Conservation (phyloP, 495 filamentous ascomycete genomes). For the Daldinia childiae region DNA sequence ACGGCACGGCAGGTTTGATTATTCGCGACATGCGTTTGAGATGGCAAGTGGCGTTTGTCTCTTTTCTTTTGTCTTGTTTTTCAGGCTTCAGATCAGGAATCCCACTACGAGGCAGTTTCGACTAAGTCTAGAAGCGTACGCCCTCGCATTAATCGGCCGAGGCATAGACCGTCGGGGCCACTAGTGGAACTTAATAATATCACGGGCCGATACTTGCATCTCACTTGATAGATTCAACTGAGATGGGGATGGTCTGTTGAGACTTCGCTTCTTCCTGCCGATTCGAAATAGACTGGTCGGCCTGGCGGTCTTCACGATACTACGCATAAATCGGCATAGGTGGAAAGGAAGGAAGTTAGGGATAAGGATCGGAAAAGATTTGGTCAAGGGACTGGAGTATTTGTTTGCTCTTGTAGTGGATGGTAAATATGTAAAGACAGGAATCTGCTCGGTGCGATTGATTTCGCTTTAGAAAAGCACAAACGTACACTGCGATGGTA, state of each 20-base stretch:
- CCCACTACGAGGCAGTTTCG: constrained; percentile 20
- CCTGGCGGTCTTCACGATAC: constrained; percentile 31
- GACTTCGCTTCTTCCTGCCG: constrained; percentile 20
- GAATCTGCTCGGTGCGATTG: constrained; percentile 8
- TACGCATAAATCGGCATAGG: constrained; percentile 36
- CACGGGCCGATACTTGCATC: constrained; percentile 15
- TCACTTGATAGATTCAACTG: constrained; percentile 29
- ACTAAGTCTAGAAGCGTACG: constrained; percentile 8
- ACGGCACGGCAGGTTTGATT: constrained; percentile 37
- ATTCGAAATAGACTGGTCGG: constrained; percentile 39
- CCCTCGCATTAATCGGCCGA: constrained; percentile 21
- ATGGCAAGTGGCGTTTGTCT: constrained; percentile 44
- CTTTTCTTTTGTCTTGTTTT: constrained; percentile 22
- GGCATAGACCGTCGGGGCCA: neutral
- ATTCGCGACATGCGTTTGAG: constrained; percentile 30
- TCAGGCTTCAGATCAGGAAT: constrained; percentile 21
- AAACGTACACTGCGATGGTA: neutral
- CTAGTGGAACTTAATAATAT: constrained; percentile 37
- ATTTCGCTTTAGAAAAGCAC: constrained; percentile 6
- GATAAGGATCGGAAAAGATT: constrained; percentile 10
- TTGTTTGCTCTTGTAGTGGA: constrained; percentile 16
- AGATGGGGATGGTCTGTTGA: neutral
- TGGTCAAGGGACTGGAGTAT: constrained; percentile 2
- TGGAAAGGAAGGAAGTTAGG: constrained; percentile 8
- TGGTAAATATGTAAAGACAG: constrained; percentile 7